Percentiles rank a stretch among this genome's conserved stretches.
These are phyloP conservation scores for Sarocladiaceae sp. DNA, from an alignment of 2,329 filamentous ascomycete species.

Conservation along the genomic window DNA sequence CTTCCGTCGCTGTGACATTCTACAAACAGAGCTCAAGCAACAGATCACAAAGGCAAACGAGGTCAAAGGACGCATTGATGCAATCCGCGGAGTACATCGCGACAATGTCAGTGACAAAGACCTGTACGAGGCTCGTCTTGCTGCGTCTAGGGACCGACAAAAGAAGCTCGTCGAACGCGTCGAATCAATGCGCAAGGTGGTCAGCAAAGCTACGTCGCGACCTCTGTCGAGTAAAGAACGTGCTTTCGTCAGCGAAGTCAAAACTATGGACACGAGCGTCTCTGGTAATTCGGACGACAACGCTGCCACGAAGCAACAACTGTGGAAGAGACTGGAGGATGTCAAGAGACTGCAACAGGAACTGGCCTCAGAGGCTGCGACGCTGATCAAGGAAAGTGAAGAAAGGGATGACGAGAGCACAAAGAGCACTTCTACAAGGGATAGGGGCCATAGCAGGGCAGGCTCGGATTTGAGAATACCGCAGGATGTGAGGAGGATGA, in stretches of 20 bases:
- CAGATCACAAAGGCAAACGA: conserved; percentile 65
- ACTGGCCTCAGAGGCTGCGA: conserved; percentile 46
- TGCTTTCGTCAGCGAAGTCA: conserved; percentile 41
- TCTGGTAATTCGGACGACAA: conserved; percentile 20
- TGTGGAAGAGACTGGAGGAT: conserved; percentile 54
- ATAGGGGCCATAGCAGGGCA: conserved; percentile 11
- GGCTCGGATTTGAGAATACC: conserved; percentile 49
- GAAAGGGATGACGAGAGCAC: conserved; percentile 44
- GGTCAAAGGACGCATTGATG: conserved; percentile 62
- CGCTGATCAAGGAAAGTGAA: conserved; percentile 48
- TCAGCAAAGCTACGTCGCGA: conserved; percentile 35
- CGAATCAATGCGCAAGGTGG: conserved; percentile 49
- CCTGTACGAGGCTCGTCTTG: conserved; percentile 56
- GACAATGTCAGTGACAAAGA: conserved; percentile 48
- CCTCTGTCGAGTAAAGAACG: conserved; percentile 42
- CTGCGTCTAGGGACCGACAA: conserved; percentile 51
- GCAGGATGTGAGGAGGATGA: conserved; percentile 56
- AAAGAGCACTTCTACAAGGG: conserved; percentile 19
- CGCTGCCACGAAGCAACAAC: conserved; percentile 35
- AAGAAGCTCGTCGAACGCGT: conserved; percentile 53
- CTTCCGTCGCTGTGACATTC: conserved; percentile 64
- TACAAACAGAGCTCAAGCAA: conserved; percentile 63
- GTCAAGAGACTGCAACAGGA: conserved; percentile 50
- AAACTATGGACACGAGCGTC: conserved; percentile 51
- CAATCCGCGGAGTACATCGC: conserved; percentile 45